These are phyloP conservation scores for Backusella parvicylindrica DNA, from an alignment of 192 early-diverging fungal species.

Conservation along the genomic window DNA sequence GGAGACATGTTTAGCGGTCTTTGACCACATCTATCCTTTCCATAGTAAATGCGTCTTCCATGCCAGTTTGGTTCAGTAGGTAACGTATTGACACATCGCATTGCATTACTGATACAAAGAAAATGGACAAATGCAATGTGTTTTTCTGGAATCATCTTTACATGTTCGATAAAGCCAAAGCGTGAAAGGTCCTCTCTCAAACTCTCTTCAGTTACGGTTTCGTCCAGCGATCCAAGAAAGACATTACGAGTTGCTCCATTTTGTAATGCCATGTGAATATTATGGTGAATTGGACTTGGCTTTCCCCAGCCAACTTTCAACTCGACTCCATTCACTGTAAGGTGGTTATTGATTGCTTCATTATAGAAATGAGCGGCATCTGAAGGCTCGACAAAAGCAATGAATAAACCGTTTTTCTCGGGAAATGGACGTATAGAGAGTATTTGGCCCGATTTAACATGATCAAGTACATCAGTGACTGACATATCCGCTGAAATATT, in stretches of 20 bases:
- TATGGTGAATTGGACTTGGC: slow-evolving; percentile 44
- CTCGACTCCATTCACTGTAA: slow-evolving; percentile 53
- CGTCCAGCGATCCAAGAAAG: slow-evolving; percentile 75
- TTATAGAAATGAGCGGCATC: slow-evolving; percentile 61
- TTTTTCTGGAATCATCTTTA: slow-evolving; percentile 71
- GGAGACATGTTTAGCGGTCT: slow-evolving; percentile 21
- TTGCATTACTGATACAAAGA: slow-evolving; percentile 60
- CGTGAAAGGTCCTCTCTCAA: slow-evolving; percentile 56
- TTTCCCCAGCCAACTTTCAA: slow-evolving; percentile 80
- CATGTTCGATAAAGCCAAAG: slow-evolving; percentile 72
- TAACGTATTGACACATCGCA: slow-evolving; percentile 68
- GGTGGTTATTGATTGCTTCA: slow-evolving; percentile 45
- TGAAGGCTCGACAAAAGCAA: slow-evolving; percentile 71
- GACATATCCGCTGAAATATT: slow-evolving; percentile 60
- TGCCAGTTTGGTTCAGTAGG: slow-evolving; percentile 54
- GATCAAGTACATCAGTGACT: slow-evolving; percentile 65
- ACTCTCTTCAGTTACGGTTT: slow-evolving; percentile 49
- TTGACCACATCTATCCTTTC: slow-evolving; percentile 79
- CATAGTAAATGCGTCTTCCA: slow-evolving; percentile 67
- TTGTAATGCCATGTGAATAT: slow-evolving; percentile 57
- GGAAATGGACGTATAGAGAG: slow-evolving; percentile 67
- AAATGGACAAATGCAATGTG: slow-evolving; percentile 87
- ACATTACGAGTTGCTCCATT: slow-evolving; percentile 78
- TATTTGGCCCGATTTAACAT: slow-evolving; percentile 65
- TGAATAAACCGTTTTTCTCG: slow-evolving; percentile 79